Conservation (phyloP, 2,329 filamentous ascomycete genomes). For the Beauveria sp. region DNA sequence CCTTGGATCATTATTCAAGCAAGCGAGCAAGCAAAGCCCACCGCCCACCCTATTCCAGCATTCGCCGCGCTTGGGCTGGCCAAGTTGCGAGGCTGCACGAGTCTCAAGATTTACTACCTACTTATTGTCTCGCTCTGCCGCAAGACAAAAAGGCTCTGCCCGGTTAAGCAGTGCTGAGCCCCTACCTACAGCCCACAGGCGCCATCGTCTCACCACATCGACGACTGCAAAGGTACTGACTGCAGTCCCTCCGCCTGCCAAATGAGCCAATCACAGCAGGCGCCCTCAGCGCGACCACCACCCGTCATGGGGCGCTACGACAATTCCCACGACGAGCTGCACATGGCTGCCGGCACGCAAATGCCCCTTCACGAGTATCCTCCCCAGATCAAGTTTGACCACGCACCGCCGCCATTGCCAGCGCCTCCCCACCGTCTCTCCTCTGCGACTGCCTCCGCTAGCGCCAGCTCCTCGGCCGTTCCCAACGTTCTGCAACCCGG, state of each 20-base stretch:
- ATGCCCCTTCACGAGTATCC: slow-evolving; percentile 35
- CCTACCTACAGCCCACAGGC: not conserved
- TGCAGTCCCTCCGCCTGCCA: not conserved
- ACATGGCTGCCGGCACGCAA: slow-evolving; percentile 41
- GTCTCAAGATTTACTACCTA: not conserved
- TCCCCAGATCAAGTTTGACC: slow-evolving; percentile 46
- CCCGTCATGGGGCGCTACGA: slow-evolving; percentile 16
- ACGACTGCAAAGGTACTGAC: too few species aligned
- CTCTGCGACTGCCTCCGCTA: slow-evolving; percentile 7
- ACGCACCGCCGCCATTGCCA: slow-evolving; percentile 29
- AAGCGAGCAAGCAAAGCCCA: not conserved
- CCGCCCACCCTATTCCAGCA: not conserved
- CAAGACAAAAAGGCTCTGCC: not conserved
- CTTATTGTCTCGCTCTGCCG: not conserved
- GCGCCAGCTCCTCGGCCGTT: slow-evolving; percentile 30
- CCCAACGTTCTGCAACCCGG: slow-evolving; percentile 54
- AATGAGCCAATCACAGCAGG: slow-evolving; percentile 36
- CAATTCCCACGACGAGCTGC: slow-evolving; percentile 41
- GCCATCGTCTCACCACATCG: not conserved
- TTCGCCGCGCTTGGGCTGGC: not conserved
- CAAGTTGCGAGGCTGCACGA: not conserved
- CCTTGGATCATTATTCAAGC: not conserved
- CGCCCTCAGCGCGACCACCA: slow-evolving; percentile 24
- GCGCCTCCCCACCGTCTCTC: slow-evolving; percentile 25
- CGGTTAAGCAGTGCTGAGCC: not conserved